Base-by-base conservation (phyloP, 768 basidiomycete genomes). In the Pisolithus sp. region DNA sequence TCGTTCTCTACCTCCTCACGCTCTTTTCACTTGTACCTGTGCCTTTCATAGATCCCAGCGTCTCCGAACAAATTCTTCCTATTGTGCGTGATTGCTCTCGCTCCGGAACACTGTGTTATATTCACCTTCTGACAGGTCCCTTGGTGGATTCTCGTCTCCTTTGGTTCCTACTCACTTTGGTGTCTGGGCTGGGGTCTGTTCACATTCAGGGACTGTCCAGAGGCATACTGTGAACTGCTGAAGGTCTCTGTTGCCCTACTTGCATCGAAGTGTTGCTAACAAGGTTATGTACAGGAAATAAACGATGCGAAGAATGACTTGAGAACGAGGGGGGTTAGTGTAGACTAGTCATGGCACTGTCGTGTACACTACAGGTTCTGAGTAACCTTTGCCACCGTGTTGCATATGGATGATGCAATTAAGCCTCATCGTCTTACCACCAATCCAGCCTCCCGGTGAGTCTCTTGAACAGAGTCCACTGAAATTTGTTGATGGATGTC, bases 81-180 rank as follows among this genome's bases (percentile, higher is more conserved):
- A 77, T 83, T 57, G 85, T 86, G 52, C 62, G 83, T 12, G 49
- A 30, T 31, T 31, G 39, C 23, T n/a, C 34, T 12, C 34, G 13
- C 20, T 37, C n/a, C 49, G 46, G 0, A 37, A 21, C 39, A 44
- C 24, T 21, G 20, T 12, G 24, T 37, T 17, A 26, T 23, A 5
- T 36, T 17, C 24, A 52, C 48, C 12, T 23, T 15, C 23, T 44
- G n/a, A 9, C 51, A 89, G 89, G 66, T 90, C 28, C 88, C 89
- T 3, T 92, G 85, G 84, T 90, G 87, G 87, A 61, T 88, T 8
- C 76, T 91, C 12, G 83, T 91, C 2, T 73, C 83, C 2, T 89
- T 89, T 56, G 89, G 89, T 12, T 81, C 88, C 2, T 91, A 87
- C 63, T 85, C 85, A 17, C 76, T 91, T 10, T 81, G 81, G 70